These are phyloP conservation scores for Psophocarpus tetragonolobus DNA, from an alignment of 306 rosid species.

Conservation along the genomic window DNA sequence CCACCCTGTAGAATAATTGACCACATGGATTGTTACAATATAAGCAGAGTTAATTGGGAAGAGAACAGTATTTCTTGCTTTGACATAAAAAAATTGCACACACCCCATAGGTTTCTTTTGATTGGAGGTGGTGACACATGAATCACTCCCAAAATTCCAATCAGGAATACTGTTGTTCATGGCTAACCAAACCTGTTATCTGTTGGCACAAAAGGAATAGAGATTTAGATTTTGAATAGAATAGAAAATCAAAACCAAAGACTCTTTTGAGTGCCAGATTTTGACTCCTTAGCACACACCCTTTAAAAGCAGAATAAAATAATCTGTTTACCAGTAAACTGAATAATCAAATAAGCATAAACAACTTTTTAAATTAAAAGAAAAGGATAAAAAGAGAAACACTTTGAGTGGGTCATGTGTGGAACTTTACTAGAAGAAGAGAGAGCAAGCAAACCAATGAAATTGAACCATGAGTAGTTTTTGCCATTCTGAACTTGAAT, in stretches of 20 bases:
- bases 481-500: conserved; percentile 23
- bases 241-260: conserved; percentile 9
- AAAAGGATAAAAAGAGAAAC: conserved; percentile 16
- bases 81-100: conserved; percentile 44
- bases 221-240: conserved; percentile 23
- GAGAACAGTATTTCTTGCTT: conserved; percentile 15
- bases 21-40: conserved; percentile 22
- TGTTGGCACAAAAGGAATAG: conserved; percentile 38
- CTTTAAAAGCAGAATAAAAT: conserved; percentile 29
- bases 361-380: background rate
- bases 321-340: background rate
- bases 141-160: conserved; percentile 70
- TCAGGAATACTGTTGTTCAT: conserved; percentile 67
- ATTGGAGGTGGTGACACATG: conserved; percentile 47
- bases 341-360: conserved; percentile 32
- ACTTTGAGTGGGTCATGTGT: conserved; percentile 25
- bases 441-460: conserved; percentile 30
- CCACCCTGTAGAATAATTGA: conserved; percentile 58
- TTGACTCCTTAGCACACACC: conserved; percentile 1
- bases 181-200: conserved; percentile 45
- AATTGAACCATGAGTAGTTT: conserved; percentile 17
- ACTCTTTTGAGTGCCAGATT: conserved; percentile 19
- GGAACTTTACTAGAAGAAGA: conserved; percentile 36
- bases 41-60: conserved; percentile 31
- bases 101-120: conserved; percentile 73